phyloP scores from a whole-genome alignment of 2,329 filamentous ascomycete species.

The Dactylellina haptotyla region DNA sequence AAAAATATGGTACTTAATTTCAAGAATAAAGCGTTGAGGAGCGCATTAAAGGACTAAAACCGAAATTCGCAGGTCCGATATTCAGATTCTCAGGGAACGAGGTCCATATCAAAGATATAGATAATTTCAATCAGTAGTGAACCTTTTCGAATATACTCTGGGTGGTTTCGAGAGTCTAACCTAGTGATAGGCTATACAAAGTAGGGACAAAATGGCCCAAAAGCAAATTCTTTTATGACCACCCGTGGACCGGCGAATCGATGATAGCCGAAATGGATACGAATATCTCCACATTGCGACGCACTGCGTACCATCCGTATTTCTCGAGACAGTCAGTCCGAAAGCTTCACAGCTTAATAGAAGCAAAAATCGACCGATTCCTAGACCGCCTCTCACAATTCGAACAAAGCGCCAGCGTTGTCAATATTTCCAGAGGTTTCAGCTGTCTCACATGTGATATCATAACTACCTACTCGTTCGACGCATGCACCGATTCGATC shows the following conservation, averaged over 20 bases:
- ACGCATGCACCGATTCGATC: constrained; percentile 16
- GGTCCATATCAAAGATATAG: constrained; percentile 58
- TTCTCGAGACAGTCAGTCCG: constrained; percentile 37
- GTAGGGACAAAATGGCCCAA: constrained; percentile 12
- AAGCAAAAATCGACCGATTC: constrained; percentile 8
- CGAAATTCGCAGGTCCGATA: constrained; percentile 58
- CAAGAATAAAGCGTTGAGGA: neutral
- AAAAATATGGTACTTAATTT: constrained; percentile 18
- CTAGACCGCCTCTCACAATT: constrained; percentile 13
- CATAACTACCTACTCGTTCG: constrained; percentile 31
- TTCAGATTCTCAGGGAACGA: constrained; percentile 61
- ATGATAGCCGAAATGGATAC: constrained; percentile 1
- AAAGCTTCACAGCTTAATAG: constrained; percentile 11
- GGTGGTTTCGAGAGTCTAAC: neutral
- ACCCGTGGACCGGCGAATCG: neutral
- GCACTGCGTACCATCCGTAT: constrained; percentile 17
- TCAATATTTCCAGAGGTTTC: constrained; percentile 17
- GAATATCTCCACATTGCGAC: constrained; percentile 11
- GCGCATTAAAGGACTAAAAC: neutral
- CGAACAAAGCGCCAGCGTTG: neutral
- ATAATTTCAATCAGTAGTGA: constrained; percentile 56
- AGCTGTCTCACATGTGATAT: constrained; percentile 24
- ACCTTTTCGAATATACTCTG: neutral
- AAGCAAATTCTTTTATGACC: neutral
- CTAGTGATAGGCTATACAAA: constrained; percentile 20